These are phyloP conservation scores for Lodderomyces orthopsilosis DNA, from an alignment of 1,139 yeast species.

Conservation along the genomic window DNA sequence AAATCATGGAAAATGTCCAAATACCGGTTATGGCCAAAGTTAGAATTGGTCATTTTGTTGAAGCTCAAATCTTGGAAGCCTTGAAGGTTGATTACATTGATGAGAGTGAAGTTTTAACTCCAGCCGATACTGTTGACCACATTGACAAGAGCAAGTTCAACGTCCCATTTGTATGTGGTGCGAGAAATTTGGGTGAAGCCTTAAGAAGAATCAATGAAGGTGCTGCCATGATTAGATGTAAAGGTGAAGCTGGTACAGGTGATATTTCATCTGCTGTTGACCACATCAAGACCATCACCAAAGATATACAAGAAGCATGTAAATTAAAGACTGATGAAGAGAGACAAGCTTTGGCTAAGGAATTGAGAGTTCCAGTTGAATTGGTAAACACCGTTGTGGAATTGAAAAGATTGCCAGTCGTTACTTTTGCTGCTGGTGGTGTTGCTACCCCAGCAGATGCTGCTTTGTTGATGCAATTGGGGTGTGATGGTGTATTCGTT, in stretches of 20 bases:
- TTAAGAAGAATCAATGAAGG: constrained; percentile 79
- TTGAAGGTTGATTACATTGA: constrained; percentile 79
- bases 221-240: constrained; percentile 85
- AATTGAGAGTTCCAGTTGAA: constrained; percentile 58
- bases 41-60: constrained; percentile 82
- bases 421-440: constrained; percentile 89
- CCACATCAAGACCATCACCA: constrained; percentile 62
- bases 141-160: constrained; percentile 60
- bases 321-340: constrained; percentile 43
- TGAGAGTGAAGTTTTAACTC: constrained; percentile 81
- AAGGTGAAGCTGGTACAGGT: constrained; percentile 91
- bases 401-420: constrained; percentile 73
- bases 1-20: constrained; percentile 69
- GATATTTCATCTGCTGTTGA: constrained; percentile 84
- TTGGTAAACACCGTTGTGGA: constrained; percentile 51
- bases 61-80: constrained; percentile 76
- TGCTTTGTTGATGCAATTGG: constrained; percentile 83
- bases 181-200: constrained; percentile 82
- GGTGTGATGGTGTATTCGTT: constrained; percentile 89
- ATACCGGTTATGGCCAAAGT: constrained; percentile 88
- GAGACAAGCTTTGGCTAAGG: constrained; percentile 50
- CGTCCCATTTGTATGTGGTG: constrained; percentile 86
- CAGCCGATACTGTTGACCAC: constrained; percentile 72
- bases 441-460: constrained; percentile 91
- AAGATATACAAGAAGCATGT: constrained; percentile 51